Percentiles rank a stretch among this genome's conserved stretches.
Conservation (phyloP, 768 basidiomycete species). For the Calocybe gangraenosa region DNA sequence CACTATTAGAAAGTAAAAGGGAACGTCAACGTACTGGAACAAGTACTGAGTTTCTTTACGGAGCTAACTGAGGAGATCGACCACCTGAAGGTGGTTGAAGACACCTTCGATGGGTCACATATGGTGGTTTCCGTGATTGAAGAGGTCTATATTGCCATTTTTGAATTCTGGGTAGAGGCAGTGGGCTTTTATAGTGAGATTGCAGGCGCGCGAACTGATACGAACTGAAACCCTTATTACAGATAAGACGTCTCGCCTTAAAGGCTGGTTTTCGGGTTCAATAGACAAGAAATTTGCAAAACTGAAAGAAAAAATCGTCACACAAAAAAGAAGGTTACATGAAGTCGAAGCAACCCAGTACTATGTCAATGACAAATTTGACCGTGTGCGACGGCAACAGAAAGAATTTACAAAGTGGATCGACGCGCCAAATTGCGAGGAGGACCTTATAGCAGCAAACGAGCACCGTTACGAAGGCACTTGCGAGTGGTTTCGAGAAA, state of each 20-base stretch:
- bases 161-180: conserved; percentile 7
- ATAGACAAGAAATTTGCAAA: too few species aligned
- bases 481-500: conserved; percentile 7
- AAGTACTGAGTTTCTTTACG: conserved; percentile 1
- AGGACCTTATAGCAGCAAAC: background rate
- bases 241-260: too few species aligned
- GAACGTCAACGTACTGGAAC: background rate
- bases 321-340: too few species aligned
- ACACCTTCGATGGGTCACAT: background rate
- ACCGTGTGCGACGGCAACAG: background rate
- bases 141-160: conserved; percentile 1
- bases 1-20: background rate
- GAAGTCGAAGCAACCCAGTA: background rate
- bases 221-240: too few species aligned
- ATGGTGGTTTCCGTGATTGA: conserved; percentile 1
- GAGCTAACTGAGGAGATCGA: conserved; percentile 2
- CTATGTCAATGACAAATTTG: background rate
- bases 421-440: background rate
- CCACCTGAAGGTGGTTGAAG: background rate
- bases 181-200: background rate
- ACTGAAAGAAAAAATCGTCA: too few species aligned
- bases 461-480: conserved; percentile 5
- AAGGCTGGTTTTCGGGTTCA: too few species aligned
- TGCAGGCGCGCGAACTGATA: too few species aligned
- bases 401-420: conserved; percentile 1